Percentiles rank a stretch among this genome's conserved stretches.
Evolutionary conservation across 2,329 filamentous ascomycete genomes (phyloP).

Genomic region (Talaromyces atroroseus): DNA sequence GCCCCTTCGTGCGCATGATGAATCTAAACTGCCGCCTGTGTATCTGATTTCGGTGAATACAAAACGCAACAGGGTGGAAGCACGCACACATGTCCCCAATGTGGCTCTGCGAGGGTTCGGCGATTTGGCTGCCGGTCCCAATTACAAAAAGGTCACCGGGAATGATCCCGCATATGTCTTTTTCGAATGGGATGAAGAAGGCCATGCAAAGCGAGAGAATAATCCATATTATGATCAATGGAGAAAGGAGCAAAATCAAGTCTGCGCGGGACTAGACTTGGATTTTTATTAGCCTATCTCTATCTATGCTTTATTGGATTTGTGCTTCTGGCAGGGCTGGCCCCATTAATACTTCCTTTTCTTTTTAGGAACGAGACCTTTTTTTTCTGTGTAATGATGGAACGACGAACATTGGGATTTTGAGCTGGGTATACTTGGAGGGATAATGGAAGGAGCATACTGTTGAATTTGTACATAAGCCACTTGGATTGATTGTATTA

Average conservation of each 20-base stretch:
- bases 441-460: not conserved
- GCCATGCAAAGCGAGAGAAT: slow-evolving; percentile 25
- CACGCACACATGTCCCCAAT: slow-evolving; percentile 34
- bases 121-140: slow-evolving; percentile 25
- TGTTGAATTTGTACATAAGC: not conserved
- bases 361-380: not conserved
- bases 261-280: slow-evolving; percentile 35
- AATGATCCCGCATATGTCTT: slow-evolving; percentile 34
- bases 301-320: not conserved
- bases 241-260: slow-evolving; percentile 30
- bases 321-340: slow-evolving; percentile 7
- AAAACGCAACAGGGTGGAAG: slow-evolving; percentile 29
- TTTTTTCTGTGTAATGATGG: not conserved
- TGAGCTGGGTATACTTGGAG: not conserved
- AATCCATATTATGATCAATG: slow-evolving; percentile 35
- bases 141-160: slow-evolving; percentile 13
- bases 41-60: slow-evolving; percentile 37
- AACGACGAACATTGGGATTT: not conserved
- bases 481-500: not conserved
- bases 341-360: not conserved
- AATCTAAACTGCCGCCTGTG: slow-evolving; percentile 27
- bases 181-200: slow-evolving; percentile 34
- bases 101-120: slow-evolving; percentile 28
- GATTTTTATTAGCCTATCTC: slow-evolving; percentile 16
- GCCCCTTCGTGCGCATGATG: slow-evolving; percentile 29